Evolutionary conservation across 2,329 filamentous ascomycete species (phyloP).

Genomic region (Nigrograna mackinnonii): DNA sequence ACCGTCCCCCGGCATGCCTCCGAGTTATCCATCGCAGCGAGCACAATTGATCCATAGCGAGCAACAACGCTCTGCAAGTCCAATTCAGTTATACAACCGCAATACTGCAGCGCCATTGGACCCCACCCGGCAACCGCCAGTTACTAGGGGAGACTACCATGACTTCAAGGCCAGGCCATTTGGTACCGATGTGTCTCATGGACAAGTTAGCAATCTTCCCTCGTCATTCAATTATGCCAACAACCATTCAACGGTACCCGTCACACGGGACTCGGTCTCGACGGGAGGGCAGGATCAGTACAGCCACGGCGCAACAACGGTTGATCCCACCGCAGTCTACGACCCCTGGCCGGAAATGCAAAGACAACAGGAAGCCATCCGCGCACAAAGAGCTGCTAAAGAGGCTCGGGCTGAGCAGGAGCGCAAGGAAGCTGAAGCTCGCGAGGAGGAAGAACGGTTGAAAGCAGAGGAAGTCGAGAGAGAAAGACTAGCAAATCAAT

Average conservation of each 20-base stretch:
- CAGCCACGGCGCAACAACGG: slow-evolving; percentile 44
- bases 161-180: slow-evolving; percentile 20
- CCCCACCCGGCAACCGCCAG: slow-evolving; percentile 11
- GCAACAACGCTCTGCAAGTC: slow-evolving; percentile 29
- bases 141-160: no score
- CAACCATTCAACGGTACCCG: slow-evolving; percentile 14
- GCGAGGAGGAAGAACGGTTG: slow-evolving; percentile 28
- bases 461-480: slow-evolving; percentile 16
- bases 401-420: slow-evolving; percentile 42
- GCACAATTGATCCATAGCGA: slow-evolving; percentile 24
- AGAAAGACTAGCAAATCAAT: not conserved
- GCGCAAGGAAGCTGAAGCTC: slow-evolving; percentile 23
- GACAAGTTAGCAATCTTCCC: slow-evolving; percentile 23
- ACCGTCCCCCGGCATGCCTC: slow-evolving; percentile 24
- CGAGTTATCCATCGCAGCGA: slow-evolving; percentile 29
- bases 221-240: slow-evolving; percentile 24
- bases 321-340: slow-evolving; percentile 59
- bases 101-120: slow-evolving; percentile 11
- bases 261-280: slow-evolving; percentile 14
- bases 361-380: slow-evolving; percentile 40
- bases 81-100: slow-evolving; percentile 30
- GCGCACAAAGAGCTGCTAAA: slow-evolving; percentile 36
- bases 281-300: slow-evolving; percentile 24
- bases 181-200: slow-evolving; percentile 21
- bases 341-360: slow-evolving; percentile 56